These are phyloP conservation scores for Backusella australiensis DNA, from an alignment of 192 early-diverging fungal species.

Conservation along the genomic window DNA sequence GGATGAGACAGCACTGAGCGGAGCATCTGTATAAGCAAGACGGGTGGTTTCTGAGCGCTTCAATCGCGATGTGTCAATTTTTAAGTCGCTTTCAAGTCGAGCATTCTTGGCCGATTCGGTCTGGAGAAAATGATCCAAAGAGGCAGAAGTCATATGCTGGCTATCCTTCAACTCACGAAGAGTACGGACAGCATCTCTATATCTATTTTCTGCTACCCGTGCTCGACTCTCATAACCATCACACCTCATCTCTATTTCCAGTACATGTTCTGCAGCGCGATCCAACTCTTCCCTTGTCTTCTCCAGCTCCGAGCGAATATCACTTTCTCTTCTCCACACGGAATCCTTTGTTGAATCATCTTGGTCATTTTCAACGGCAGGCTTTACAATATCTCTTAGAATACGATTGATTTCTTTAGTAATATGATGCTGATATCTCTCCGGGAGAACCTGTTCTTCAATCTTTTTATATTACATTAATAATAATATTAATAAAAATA, in stretches of 20 bases:
- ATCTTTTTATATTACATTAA: slow-evolving; percentile 34
- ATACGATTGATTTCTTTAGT: slow-evolving; percentile 84
- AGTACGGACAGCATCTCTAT: slow-evolving; percentile 20
- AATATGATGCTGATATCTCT: slow-evolving; percentile 73
- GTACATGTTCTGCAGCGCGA: slow-evolving; percentile 20
- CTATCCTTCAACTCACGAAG: slow-evolving; percentile 16
- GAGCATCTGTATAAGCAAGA: background rate
- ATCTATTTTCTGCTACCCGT: slow-evolving; percentile 22
- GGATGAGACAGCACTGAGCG: background rate
- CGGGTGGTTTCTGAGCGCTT: background rate
- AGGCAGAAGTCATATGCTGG: background rate
- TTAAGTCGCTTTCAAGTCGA: background rate
- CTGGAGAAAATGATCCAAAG: slow-evolving; percentile 1
- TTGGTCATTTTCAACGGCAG: slow-evolving; percentile 19
- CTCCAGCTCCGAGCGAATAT: slow-evolving; percentile 35
- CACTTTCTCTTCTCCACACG: slow-evolving; percentile 40
- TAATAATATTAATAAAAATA: background rate
- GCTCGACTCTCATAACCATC: slow-evolving; percentile 27
- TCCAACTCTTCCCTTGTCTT: slow-evolving; percentile 22
- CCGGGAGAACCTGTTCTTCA: slow-evolving; percentile 73
- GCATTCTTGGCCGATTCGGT: background rate
- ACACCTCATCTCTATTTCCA: slow-evolving; percentile 26
- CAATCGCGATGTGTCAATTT: slow-evolving; percentile 1
- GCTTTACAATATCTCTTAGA: slow-evolving; percentile 67
- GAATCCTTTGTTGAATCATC: slow-evolving; percentile 16